Base-by-base conservation (phyloP, 2,329 filamentous ascomycete species). In the Mycosphaerella sp. region DNA sequence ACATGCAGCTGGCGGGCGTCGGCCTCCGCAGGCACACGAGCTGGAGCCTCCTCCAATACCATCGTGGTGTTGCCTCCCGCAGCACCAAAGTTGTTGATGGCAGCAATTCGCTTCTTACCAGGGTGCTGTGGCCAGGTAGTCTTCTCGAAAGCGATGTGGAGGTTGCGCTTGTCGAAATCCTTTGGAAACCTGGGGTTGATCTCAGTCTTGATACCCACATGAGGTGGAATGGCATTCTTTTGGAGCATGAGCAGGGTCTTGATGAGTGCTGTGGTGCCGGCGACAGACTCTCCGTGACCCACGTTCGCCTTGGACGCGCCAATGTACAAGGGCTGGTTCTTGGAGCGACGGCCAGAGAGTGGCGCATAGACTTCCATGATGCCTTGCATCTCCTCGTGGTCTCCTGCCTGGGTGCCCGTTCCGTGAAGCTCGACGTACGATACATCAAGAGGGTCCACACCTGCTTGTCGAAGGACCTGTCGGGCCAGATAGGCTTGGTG, bases 21-120 rank as follows among this genome's bases (percentile, higher is more conserved):
- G 2, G 60, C 54, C 9, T 61, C 63, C 10, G 63, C 64, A 29
- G 23, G 39, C 54, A 62, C 63, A 53, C 68, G 67, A 5, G 36
- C 26, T 2, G 81, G 81, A 0, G 74, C 80, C 57, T 87, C 84
- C 64, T 87, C 81, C 1, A 88, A 63, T 6, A 88, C 68, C 23
- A 87, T 67, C 12, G 82, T 80, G 1, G 84, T 86, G 69, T 89
- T 89, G 34, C 85, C 85, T 59, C 85, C 85, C 50, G 85, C 83
- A 6, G 85, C 85, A 58, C 80, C 81, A 65, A 86, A 87, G 71
- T 86, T 86, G 72, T 88, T 88, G 58, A 86, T 68, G 21, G 74
- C 67, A 0, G 74, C 71, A 6, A 69, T 67, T 2, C 78, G 68
- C 50, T 69, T 63, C 23, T 56, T 56, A 11, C 60, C 66, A 2